These are phyloP conservation scores for Penicillium hordei DNA, from an alignment of 2,329 filamentous ascomycete species.

Conservation along the genomic window DNA sequence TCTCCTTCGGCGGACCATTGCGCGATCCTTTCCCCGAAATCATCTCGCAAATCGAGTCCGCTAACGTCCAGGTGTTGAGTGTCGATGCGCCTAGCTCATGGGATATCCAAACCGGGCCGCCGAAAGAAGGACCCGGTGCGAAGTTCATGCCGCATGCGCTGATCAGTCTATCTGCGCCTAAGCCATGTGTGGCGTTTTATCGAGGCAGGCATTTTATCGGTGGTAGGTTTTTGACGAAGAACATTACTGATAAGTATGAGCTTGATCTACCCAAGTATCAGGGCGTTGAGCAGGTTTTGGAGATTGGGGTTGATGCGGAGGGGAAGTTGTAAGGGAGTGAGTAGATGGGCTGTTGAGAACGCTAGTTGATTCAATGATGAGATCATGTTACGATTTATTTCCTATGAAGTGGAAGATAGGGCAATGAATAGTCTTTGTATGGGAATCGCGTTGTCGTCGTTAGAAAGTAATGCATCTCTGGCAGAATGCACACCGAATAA, in stretches of 20 bases:
- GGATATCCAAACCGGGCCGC: constrained; percentile 86
- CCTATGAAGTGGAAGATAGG: background rate
- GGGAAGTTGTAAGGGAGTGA: constrained; percentile 32
- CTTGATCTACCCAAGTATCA: constrained; percentile 80
- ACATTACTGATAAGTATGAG: constrained; percentile 79
- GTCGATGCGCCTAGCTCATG: constrained; percentile 94
- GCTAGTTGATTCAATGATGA: background rate
- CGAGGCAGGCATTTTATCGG: constrained; percentile 88
- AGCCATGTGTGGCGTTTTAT: constrained; percentile 83
- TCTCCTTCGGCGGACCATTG: constrained; percentile 88
- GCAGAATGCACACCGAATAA: constrained; percentile 28
- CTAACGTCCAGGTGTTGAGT: constrained; percentile 74
- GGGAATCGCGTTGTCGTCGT: constrained; percentile 18
- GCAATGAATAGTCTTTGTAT: constrained; percentile 1
- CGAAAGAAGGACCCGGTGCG: constrained; percentile 71
- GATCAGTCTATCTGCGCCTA: constrained; percentile 89
- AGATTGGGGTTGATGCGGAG: constrained; percentile 55
- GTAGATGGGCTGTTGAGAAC: background rate
- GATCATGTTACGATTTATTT: background rate
- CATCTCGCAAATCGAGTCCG: constrained; percentile 72
- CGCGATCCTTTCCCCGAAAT: constrained; percentile 87
- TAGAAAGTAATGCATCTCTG: constrained; percentile 12
- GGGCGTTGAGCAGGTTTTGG: constrained; percentile 85
- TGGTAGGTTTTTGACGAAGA: constrained; percentile 78
- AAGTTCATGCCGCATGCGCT: constrained; percentile 77